Base-by-base conservation (phyloP, 192 early-diverging fungal species). In the Coemansia sp. region DNA sequence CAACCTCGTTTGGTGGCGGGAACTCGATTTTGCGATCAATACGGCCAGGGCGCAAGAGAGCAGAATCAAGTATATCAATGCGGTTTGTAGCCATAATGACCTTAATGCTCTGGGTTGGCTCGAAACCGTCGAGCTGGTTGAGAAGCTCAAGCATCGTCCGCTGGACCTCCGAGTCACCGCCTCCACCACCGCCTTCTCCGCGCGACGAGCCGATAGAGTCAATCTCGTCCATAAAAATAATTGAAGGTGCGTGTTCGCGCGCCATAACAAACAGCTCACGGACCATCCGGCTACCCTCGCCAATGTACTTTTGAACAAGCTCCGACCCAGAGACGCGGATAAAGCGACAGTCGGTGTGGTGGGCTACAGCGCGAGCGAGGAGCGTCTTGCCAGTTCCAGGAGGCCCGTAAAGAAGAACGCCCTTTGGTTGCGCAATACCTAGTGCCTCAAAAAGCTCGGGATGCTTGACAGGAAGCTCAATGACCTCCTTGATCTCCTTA, bases 401-500 rank as follows among this genome's bases (percentile, higher is more conserved):
- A 47, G 91, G 91, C 8, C 91, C 91, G 61, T 93, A 93, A 19
- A 98, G 80, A 19, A 98, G 75, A 34, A 98, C 96, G 57, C 96
- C 96, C 83, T 98, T 99, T 48, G 97, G 97, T 73, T 98, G 97
- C 11, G 93, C 95, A 75, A 99, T 99, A 57, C 97, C 97, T 39
- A 99, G 82, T 13, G 92, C 83, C 55, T 99, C 97, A 76, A 98
- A 99, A 54, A 99, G 83, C 66, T 99, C 97, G 9, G 97, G 97
- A 72, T 99, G 97, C 78, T 97, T 99, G 15, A 99, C 93, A 12
- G 97, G 97, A 60, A 99, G 85, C 83, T 98, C 97, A 67, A 99
- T 98, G 39, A 97, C 97, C 78, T 99, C 97, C 69, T 98, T 98
- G 67, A 99, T 98, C 74, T 99, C 97, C 71, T 99, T 97, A 66